Conservation (phyloP, 2,329 filamentous ascomycete genomes). For the Zasmidium cellare region DNA sequence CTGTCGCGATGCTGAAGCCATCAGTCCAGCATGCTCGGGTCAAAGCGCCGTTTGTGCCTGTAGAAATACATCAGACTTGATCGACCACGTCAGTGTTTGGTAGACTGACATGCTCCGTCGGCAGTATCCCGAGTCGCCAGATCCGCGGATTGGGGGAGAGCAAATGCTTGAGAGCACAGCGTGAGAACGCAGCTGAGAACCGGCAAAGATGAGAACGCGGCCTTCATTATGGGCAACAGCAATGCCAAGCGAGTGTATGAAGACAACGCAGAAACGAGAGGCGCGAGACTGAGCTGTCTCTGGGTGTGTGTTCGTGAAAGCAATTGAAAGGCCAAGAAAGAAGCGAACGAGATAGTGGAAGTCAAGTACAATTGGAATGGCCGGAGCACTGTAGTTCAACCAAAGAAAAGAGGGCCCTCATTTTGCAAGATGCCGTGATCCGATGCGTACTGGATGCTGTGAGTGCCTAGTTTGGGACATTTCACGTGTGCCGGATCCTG, state of each 20-base stretch:
- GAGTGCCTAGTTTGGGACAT: background rate
- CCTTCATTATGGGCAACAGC: background rate
- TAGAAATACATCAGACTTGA: too few relatives aligned
- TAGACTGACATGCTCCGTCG: background rate
- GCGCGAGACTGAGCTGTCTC: background rate
- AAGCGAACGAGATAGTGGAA: background rate
- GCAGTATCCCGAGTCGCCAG: background rate
- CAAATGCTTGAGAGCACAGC: background rate
- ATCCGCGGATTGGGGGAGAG: background rate
- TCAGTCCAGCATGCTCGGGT: conserved; percentile 44
- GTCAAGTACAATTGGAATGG: background rate
- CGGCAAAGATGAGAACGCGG: background rate
- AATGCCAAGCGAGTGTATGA: background rate
- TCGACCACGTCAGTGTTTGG: too few relatives aligned
- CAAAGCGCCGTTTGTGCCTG: conserved; percentile 38
- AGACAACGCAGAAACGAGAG: background rate
- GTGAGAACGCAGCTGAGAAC: background rate
- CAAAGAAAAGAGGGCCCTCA: background rate
- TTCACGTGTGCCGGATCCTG: background rate
- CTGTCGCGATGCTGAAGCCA: conserved; percentile 46
- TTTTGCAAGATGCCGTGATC: background rate
- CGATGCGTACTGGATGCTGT: background rate
- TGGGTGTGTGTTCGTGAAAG: background rate
- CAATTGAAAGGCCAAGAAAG: background rate
- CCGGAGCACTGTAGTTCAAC: background rate